Evolutionary conservation across 352 stramenopile species (phyloP), one percentile per base, ranked within the genome.

Genomic region (Synura sp.): DNA sequence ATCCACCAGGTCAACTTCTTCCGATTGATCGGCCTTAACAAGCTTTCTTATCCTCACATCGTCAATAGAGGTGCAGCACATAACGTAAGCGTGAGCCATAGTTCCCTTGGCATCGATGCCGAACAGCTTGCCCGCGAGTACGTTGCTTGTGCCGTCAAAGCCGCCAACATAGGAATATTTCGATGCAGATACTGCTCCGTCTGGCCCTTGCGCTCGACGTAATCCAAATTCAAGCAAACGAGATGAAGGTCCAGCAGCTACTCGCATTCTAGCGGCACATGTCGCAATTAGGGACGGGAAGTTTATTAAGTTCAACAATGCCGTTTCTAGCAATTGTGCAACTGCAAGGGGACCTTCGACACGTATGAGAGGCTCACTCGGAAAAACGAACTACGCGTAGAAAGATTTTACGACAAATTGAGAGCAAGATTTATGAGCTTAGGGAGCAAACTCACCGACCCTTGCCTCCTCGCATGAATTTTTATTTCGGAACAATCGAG

Each of bases 111-210:
- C 91, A 17, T 91, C 89, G 63, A 99, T 95, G 75, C 89, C 87
- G 74, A 97, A 92, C 22, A 97, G 79, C 80, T 98, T 98, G 29
- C 96, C 96, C 3, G 95, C 95, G 19, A 98, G 84, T 19, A 99
- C 93, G 81, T 99, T 99, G 83, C 91, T 97, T 80, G 27, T 99
- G 36, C 88, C 95, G 60, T 97, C 88, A 87, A 99, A 99, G 34
- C 96, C 96, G 41, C 95, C 96, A 82, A 99, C 88, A 86, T 98
- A 98, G 75, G 90, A 89, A 85, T 99, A 99, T 57, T 96, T 91
- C 25, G 90, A 97, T 25, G 96, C 96, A 44, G 90, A 97, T 53
- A 99, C 93, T 14, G 90, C 96, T 42, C 96, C 96, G 83, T 99
- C 95, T 0, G 95, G 95, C 12, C 96, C 96, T 81, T 99, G 94